These are phyloP conservation scores for Sphaerulina musiva DNA, from an alignment of 2,329 filamentous ascomycete genomes.

Conservation along the genomic window DNA sequence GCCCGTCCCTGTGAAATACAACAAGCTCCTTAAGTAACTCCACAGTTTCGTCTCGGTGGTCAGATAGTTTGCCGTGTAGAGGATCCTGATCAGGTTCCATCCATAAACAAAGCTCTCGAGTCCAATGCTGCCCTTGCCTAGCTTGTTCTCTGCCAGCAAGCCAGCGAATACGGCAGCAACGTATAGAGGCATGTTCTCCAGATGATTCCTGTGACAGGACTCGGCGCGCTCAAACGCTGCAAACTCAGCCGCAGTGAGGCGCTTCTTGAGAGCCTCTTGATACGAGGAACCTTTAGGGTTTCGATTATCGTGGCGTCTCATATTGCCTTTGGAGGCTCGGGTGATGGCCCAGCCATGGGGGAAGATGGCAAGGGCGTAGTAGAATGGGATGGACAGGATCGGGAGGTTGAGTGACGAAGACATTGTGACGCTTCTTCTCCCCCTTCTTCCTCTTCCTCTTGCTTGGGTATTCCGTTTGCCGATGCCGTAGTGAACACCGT, in stretches of 20 bases:
- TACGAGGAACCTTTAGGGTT: slow-evolving; percentile 37
- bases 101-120: slow-evolving; percentile 34
- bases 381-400: slow-evolving; percentile 42
- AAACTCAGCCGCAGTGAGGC: slow-evolving; percentile 34
- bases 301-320: slow-evolving; percentile 39
- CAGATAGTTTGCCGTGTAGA: slow-evolving; percentile 37
- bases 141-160: slow-evolving; percentile 35
- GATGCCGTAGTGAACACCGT: background rate
- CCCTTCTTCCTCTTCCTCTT: background rate
- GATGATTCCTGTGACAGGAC: slow-evolving; percentile 42
- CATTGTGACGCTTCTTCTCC: slow-evolving; percentile 7
- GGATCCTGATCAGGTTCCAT: slow-evolving; percentile 34
- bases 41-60: slow-evolving; percentile 21
- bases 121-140: slow-evolving; percentile 25
- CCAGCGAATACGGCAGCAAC: slow-evolving; percentile 40
- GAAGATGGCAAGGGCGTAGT: slow-evolving; percentile 38
- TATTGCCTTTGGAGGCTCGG: slow-evolving; percentile 35
- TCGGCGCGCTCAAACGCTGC: slow-evolving; percentile 42
- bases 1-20: slow-evolving; percentile 29
- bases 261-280: slow-evolving; percentile 35
- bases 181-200: slow-evolving; percentile 45
- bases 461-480: background rate
- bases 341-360: slow-evolving; percentile 38
- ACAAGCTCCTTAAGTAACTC: slow-evolving; percentile 28
- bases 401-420: slow-evolving; percentile 32